A percentile compares a stretch with the other conserved stretches of the same genome.
Evolutionary conservation across 2,329 filamentous ascomycete genomes (phyloP).

Genomic region (Exophiala mesophila): DNA sequence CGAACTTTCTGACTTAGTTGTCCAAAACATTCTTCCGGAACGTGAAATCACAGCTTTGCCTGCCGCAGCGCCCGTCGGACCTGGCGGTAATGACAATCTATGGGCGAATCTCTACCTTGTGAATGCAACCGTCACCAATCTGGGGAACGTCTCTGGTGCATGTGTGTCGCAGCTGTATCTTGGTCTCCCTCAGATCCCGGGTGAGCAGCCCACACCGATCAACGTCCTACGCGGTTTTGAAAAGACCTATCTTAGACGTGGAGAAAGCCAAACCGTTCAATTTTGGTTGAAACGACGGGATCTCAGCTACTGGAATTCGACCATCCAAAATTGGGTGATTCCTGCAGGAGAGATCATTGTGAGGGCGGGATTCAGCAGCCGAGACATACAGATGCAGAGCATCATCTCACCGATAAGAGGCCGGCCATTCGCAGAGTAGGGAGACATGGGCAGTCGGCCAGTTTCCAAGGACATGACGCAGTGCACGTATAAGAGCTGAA

Average conservation of each 20-base stretch:
- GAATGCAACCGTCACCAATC: constrained; percentile 66
- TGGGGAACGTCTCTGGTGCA: constrained; percentile 59
- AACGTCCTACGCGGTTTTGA: constrained; percentile 59
- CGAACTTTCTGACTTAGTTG: constrained; percentile 62
- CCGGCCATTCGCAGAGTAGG: not conserved
- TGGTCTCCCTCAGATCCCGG: constrained; percentile 34
- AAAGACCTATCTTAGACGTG: constrained; percentile 51
- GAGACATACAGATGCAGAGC: constrained; percentile 15
- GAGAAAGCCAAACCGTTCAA: constrained; percentile 44
- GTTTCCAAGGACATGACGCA: too few relatives aligned
- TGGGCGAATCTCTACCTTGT: constrained; percentile 55
- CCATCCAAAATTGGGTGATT: constrained; percentile 53
- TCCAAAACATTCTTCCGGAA: constrained; percentile 52
- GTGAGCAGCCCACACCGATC: constrained; percentile 49
- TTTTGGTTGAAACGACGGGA: constrained; percentile 57
- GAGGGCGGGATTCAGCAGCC: constrained; percentile 21
- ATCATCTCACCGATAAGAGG: not conserved
- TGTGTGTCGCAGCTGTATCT: constrained; percentile 64
- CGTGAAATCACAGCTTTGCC: constrained; percentile 43
- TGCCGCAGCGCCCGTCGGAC: constrained; percentile 56
- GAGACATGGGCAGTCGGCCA: too few relatives aligned
- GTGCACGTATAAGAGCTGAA: too few relatives aligned
- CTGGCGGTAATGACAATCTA: constrained; percentile 53
- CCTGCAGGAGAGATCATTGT: constrained; percentile 12
- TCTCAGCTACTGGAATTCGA: constrained; percentile 60